Conservation (phyloP, 257 asterid genomes). For the Gentiana macrophylla region DNA sequence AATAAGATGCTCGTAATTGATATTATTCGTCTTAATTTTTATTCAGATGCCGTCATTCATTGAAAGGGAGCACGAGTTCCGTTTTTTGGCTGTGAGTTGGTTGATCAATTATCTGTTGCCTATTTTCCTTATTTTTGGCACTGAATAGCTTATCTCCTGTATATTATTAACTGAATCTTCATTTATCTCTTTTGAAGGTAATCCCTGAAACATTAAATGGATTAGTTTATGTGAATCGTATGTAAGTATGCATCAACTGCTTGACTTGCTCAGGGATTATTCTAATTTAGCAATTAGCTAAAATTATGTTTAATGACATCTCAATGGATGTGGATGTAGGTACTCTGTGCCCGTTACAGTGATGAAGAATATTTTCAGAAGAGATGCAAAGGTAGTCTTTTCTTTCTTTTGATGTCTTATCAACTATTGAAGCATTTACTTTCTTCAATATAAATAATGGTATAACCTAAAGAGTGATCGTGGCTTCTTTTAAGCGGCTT, state of each 20-base stretch:
- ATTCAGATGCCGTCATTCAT: slow-evolving; percentile 76
- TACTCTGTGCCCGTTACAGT: slow-evolving; percentile 68
- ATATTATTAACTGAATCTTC: slow-evolving; percentile 5
- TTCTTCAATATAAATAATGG: too few relatives aligned
- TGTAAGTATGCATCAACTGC: slow-evolving; percentile 35
- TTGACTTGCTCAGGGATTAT: neutral
- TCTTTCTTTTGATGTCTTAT: too few relatives aligned
- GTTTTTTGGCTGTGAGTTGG: slow-evolving; percentile 80
- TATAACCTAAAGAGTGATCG: too few relatives aligned
- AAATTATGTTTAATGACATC: slow-evolving; percentile 7
- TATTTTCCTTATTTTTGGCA: slow-evolving; percentile 2
- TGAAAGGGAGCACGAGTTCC: slow-evolving; percentile 97
- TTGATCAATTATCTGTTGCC: neutral
- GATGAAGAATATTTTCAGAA: slow-evolving; percentile 71
- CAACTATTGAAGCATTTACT: neutral
- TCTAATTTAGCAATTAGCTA: slow-evolving; percentile 2
- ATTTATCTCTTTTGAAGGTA: slow-evolving; percentile 37
- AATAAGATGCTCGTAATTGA: slow-evolving; percentile 5
- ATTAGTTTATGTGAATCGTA: slow-evolving; percentile 54
- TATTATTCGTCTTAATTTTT: slow-evolving; percentile 15
- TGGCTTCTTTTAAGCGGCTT: too few relatives aligned
- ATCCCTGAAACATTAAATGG: slow-evolving; percentile 78
- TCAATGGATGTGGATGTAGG: slow-evolving; percentile 30
- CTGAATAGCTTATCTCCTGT: neutral
- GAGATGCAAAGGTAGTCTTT: slow-evolving; percentile 66